These are phyloP conservation scores for Starmerella sirachaensis DNA, from an alignment of 805 yeast species.

Conservation along the genomic window DNA sequence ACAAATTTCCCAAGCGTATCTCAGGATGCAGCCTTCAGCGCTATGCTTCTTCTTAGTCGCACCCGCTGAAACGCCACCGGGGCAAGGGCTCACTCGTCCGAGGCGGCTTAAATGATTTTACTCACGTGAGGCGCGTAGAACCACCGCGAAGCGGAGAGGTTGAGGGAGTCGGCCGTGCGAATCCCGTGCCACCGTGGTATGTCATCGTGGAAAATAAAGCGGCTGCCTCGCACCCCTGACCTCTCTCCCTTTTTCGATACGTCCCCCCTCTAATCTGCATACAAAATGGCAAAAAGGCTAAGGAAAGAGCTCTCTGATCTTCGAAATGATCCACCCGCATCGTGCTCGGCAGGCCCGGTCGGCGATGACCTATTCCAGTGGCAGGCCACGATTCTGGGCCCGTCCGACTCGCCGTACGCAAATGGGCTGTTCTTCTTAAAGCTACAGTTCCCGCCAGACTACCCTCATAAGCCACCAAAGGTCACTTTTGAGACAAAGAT, in stretches of 20 bases:
- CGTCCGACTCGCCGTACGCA: slow-evolving; percentile 76
- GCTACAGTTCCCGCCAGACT: slow-evolving; percentile 97
- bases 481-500: slow-evolving; percentile 85
- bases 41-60: too few species aligned
- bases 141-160: not conserved
- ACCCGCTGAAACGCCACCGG: too few species aligned
- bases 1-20: too few species aligned
- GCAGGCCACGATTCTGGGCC: slow-evolving; percentile 99
- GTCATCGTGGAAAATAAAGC: too few species aligned
- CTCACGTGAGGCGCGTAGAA: not conserved
- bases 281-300: slow-evolving; percentile 83
- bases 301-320: slow-evolving; percentile 90
- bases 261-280: too few species aligned
- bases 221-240: too few species aligned
- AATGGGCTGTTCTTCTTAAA: slow-evolving; percentile 94
- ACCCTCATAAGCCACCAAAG: slow-evolving; percentile 97
- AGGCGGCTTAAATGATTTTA: not conserved
- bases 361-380: slow-evolving; percentile 97
- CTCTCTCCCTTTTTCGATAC: too few species aligned
- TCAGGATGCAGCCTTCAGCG: too few species aligned
- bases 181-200: not conserved
- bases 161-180: too few species aligned
- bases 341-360: slow-evolving; percentile 98
- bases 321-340: slow-evolving; percentile 97
- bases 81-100: too few species aligned